Base-by-base conservation (phyloP, 352 stramenopile species). In the Halophytophthora polymorphica region DNA sequence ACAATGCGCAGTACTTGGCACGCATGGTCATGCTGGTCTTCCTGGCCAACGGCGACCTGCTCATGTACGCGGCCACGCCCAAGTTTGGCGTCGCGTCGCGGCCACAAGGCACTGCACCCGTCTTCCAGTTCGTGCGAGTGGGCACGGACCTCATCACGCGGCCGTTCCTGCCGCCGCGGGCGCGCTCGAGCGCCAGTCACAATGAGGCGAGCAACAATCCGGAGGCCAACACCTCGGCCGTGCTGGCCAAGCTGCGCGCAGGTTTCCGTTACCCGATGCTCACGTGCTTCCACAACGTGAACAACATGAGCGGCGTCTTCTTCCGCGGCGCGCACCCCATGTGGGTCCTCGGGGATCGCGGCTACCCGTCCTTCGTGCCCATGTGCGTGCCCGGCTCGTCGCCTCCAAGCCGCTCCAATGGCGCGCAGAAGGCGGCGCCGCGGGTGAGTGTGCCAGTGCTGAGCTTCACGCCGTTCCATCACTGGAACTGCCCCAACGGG, bases 241-340 rank as follows among this genome's bases (percentile, higher is more conserved):
- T 92, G 8, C 49, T 90, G 6, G 71, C 76, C 5, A 91, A 90
- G 37, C 75, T 94, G 8, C 75, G 79, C 14, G 77, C 74, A 39
- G 80, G 77, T 0, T 95, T 95, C 48, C 80, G 84, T 15, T 95
- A 95, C 56, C 82, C 84, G 17, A 95, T 95, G 84, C 59, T 95
- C 1, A 91, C 82, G 0, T 64, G 66, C 15, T 95, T 93, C 38
- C 41, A 81, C 46, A 91, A 93, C 35, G 83, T 95, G 25, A 91
- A 89, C 59, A 87, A 79, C 45, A 90, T 88, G 69, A 93, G 83
- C 35, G 84, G 84, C 3, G 69, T 73, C 7, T 95, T 95, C 61
- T 95, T 95, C 61, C 80, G 84, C 40, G 84, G 84, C 4, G 77
- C 80, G 0, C 81, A 91, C 44, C 84, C 84, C 0, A 91, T 92